Conservation (phyloP, 2,329 filamentous ascomycete genomes). For the Cylindrodendrum hubeiense region DNA sequence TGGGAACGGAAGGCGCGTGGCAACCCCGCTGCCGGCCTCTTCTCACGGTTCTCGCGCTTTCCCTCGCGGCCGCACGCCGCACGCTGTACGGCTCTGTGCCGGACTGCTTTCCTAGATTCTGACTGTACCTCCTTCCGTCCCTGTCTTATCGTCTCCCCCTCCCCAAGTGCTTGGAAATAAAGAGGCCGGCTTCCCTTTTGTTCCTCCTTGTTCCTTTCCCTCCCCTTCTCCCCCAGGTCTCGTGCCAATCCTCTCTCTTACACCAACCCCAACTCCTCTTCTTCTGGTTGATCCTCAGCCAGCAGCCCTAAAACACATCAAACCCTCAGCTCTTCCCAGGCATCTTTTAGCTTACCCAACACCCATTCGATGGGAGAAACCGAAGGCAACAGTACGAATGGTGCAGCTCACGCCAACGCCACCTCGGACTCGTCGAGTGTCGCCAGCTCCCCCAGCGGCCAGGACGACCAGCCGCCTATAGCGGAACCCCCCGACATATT, state of each 20-base stretch:
- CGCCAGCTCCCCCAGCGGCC: constrained; percentile 42
- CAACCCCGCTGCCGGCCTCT: constrained; percentile 18
- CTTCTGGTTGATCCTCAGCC: constrained; percentile 30
- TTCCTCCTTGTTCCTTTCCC: constrained; percentile 20
- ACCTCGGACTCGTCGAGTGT: constrained; percentile 53
- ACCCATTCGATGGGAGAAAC: constrained; percentile 58
- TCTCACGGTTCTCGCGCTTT: neutral
- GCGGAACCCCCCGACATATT: constrained; percentile 51
- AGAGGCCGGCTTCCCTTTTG: constrained; percentile 25
- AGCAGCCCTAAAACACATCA: constrained; percentile 19
- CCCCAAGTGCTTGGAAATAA: constrained; percentile 36
- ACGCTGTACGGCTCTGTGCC: constrained; percentile 9
- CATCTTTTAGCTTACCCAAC: constrained; percentile 43
- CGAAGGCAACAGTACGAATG: constrained; percentile 53
- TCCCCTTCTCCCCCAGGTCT: constrained; percentile 32
- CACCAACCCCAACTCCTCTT: constrained; percentile 18
- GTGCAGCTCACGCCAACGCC: constrained; percentile 55
- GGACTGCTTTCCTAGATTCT: constrained; percentile 10
- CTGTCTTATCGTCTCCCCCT: constrained; percentile 23
- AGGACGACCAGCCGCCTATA: constrained; percentile 56
- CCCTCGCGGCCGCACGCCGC: constrained; percentile 1
- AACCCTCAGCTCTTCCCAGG: constrained; percentile 11
- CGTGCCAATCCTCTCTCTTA: constrained; percentile 36
- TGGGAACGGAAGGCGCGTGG: constrained; percentile 21
- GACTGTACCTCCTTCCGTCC: constrained; percentile 10